Conservation (phyloP, 2,329 filamentous ascomycete genomes). For the Aspergillus niger region DNA sequence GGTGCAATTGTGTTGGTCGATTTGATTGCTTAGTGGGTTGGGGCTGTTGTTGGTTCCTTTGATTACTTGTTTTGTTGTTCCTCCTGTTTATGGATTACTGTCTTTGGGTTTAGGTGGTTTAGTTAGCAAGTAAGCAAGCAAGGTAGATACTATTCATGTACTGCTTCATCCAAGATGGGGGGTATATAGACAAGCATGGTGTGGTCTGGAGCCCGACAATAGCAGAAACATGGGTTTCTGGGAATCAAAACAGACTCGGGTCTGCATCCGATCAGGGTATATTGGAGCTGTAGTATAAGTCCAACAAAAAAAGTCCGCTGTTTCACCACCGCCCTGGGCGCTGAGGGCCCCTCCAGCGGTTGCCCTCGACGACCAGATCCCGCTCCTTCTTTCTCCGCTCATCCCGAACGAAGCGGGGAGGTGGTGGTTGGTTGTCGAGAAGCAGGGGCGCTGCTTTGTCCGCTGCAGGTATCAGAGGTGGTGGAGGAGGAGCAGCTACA, state of each 20-base stretch:
- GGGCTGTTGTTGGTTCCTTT: no score
- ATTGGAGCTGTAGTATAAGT: neutral
- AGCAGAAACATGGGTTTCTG: neutral
- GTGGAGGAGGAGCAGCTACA: conserved; percentile 2
- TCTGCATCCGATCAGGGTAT: neutral
- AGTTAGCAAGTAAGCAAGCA: no score
- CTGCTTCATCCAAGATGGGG: no score
- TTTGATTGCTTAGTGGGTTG: no score
- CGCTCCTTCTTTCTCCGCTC: conserved; percentile 30
- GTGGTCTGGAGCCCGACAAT: neutral
- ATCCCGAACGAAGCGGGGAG: conserved; percentile 21
- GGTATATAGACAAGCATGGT: no score
- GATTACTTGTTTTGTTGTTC: no score
- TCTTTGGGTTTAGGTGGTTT: no score
- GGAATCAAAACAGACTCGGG: neutral
- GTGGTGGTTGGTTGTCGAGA: conserved; percentile 21
- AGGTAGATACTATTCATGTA: no score
- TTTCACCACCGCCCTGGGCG: conserved; percentile 18
- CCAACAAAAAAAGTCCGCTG: neutral
- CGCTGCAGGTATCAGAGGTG: conserved; percentile 9
- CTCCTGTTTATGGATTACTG: no score
- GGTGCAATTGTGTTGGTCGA: no score
- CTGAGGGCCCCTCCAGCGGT: conserved; percentile 16
- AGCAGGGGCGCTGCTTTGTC: conserved; percentile 18
- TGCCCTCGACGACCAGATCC: conserved; percentile 27